Conservation (phyloP, 2,329 filamentous ascomycete species). For the Aquanectria penicillioides region DNA sequence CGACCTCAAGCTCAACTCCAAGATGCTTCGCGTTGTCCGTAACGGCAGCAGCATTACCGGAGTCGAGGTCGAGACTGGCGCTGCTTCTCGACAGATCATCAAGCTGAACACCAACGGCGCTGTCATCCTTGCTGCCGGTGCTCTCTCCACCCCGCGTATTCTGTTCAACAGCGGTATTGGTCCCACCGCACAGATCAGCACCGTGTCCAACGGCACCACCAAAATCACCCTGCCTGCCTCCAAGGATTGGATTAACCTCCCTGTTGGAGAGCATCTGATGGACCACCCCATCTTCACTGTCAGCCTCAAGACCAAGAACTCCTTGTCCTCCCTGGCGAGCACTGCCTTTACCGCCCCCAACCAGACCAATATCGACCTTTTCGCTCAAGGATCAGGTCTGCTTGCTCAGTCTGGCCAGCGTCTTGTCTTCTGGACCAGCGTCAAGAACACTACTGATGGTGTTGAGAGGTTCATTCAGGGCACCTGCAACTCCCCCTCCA, state of each 20-base stretch:
- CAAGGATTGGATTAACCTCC: slow-evolving; percentile 65
- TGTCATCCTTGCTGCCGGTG: slow-evolving; percentile 74
- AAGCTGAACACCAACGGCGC: slow-evolving; percentile 36
- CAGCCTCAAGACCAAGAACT: slow-evolving; percentile 52
- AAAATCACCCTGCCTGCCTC: slow-evolving; percentile 61
- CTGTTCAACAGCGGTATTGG: slow-evolving; percentile 71
- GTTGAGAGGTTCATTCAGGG: slow-evolving; percentile 53
- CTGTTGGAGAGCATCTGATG: slow-evolving; percentile 68
- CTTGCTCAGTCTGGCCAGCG: slow-evolving; percentile 58
- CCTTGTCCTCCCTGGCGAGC: slow-evolving; percentile 47
- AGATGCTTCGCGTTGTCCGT: slow-evolving; percentile 74
- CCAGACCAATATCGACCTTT: slow-evolving; percentile 44
- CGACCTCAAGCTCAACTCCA: slow-evolving; percentile 71
- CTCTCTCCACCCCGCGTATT: slow-evolving; percentile 76
- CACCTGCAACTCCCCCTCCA: slow-evolving; percentile 54
- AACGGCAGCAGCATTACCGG: slow-evolving; percentile 70
- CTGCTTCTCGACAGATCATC: slow-evolving; percentile 45
- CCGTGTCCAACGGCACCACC: slow-evolving; percentile 62
- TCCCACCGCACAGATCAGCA: slow-evolving; percentile 65
- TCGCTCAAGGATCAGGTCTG: slow-evolving; percentile 49
- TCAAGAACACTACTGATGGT: slow-evolving; percentile 52
- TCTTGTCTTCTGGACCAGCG: slow-evolving; percentile 58
- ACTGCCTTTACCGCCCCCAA: slow-evolving; percentile 40
- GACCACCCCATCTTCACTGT: slow-evolving; percentile 61
- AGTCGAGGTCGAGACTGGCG: slow-evolving; percentile 74